These are phyloP conservation scores for Thelonectria rubi DNA, from an alignment of 2,329 filamentous ascomycete species.

Conservation along the genomic window DNA sequence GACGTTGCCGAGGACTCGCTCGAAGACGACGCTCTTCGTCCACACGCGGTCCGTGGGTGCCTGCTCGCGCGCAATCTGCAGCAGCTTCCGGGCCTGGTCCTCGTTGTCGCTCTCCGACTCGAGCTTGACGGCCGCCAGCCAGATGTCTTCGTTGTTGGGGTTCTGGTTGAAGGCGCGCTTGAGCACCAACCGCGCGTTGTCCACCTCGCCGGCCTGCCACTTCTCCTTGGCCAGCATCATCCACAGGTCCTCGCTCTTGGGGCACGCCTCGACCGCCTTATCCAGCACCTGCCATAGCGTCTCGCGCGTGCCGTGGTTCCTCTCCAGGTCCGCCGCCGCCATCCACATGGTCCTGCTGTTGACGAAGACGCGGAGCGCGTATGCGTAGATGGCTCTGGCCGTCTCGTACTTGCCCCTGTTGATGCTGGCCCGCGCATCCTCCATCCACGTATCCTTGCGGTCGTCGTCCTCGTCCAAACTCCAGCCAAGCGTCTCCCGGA, in stretches of 20 bases:
- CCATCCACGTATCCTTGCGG: constrained; percentile 93
- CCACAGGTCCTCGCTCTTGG: constrained; percentile 91
- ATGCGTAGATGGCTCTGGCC: constrained; percentile 91
- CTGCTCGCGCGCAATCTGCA: constrained; percentile 84
- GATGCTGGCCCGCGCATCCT: constrained; percentile 87
- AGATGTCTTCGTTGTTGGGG: constrained; percentile 97
- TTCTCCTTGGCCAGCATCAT: constrained; percentile 96
- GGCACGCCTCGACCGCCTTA: constrained; percentile 93
- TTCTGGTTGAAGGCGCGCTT: constrained; percentile 93
- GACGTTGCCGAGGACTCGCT: constrained; percentile 81
- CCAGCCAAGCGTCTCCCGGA: constrained; percentile 93
- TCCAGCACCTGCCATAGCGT: constrained; percentile 86
- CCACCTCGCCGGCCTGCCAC: constrained; percentile 86
- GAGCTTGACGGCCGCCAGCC: constrained; percentile 94
- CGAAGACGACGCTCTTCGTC: constrained; percentile 95
- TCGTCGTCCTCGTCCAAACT: constrained; percentile 95
- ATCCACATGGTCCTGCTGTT: constrained; percentile 90
- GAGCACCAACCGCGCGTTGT: constrained; percentile 86
- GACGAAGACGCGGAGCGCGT: constrained; percentile 87
- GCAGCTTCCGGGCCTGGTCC: constrained; percentile 82
- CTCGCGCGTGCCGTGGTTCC: constrained; percentile 85
- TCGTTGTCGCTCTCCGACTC: constrained; percentile 89
- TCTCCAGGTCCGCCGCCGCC: constrained; percentile 89
- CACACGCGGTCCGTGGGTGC: constrained; percentile 96
- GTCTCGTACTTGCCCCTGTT: constrained; percentile 86